Base-by-base conservation (phyloP, 352 stramenopile species). In the Globisporangium spinosum region DNA sequence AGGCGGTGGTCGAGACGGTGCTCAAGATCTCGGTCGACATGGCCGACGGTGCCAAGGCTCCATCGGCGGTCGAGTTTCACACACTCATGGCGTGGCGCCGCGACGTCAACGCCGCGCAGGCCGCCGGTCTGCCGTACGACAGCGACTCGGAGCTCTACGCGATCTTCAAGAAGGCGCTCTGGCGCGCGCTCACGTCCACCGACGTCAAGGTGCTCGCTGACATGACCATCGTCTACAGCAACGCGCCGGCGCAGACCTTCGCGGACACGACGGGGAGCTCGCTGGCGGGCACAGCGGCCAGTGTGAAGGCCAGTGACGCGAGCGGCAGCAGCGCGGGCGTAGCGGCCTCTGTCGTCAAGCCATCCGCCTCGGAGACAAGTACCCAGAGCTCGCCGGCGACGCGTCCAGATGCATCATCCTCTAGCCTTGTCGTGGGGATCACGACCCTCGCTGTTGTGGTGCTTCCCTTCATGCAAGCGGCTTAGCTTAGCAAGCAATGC, bases 1-100 rank as follows among this genome's bases (percentile, higher is more conserved):
- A 75, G n/a, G 79, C 83, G 7, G 72, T 76, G 40, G 79, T 83
- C 51, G 83, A 92, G 70, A 87, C 80, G 60, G 55, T 92, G 27
- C 74, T 92, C 38, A 85, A 85, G 68, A 87, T 85, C 47, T 85
- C 78, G 1, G 64, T 80, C 38, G 80, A 83, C 25, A 64, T 90
- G 57, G 68, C 64, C 0, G 51, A 76, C 1, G 70, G 67, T 0
- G 64, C 65, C 9, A n/a, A 58, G 0, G 70, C 79, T 1, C 77
- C 84, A 2, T 77, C 77, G 6, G 59, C 71, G 0, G 65, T 64
- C 5, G 62, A 89, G 59, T 87, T 89, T 43, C 43, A 78, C 40
- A 69, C 81, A 29, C 70, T 89, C 32, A 80, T 91, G 74, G 63
- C 70, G 1, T 91, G 83, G 83, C 78, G 83, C 15, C 73, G 78